These are phyloP conservation scores for Lavandula angustifolia DNA, from an alignment of 257 asterid species.

Conservation along the genomic window DNA sequence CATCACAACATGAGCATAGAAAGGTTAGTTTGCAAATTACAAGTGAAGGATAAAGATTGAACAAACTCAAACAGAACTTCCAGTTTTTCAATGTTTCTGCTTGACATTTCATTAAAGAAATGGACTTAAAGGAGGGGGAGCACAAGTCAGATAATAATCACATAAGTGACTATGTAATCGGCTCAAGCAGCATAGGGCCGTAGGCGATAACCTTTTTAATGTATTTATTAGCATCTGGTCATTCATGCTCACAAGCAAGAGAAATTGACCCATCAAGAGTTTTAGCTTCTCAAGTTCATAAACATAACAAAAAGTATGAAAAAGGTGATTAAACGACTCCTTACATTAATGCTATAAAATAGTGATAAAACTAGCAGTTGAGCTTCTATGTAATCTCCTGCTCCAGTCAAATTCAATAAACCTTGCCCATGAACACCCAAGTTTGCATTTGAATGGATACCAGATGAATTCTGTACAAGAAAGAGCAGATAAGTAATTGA, in stretches of 20 bases:
- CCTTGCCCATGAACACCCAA: slow-evolving; percentile 99
- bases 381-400: slow-evolving; percentile 96
- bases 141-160: not conserved
- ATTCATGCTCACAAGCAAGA: slow-evolving; percentile 13
- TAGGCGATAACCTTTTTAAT: not conserved
- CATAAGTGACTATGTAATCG: not conserved
- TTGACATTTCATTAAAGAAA: not conserved
- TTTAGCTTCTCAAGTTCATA: slow-evolving; percentile 12
- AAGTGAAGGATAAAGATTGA: not conserved
- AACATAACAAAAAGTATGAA: slow-evolving; percentile 1
- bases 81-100: not conserved
- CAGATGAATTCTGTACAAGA: slow-evolving; percentile 68
- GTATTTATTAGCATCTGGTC: not conserved
- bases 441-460: slow-evolving; percentile 93
- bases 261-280: slow-evolving; percentile 12
- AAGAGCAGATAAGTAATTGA: slow-evolving; percentile 28
- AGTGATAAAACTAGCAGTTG: slow-evolving; percentile 85
- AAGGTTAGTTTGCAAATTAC: slow-evolving; percentile 11
- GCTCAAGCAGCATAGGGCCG: slow-evolving; percentile 17
- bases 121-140: not conserved
- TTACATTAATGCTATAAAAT: slow-evolving; percentile 89
- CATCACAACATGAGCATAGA: slow-evolving; percentile 35
- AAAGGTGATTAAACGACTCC: slow-evolving; percentile 27
- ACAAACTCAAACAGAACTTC: not conserved
- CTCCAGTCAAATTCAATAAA: slow-evolving; percentile 81